Evolutionary conservation across 2,329 filamentous ascomycete genomes (phyloP), one percentile per base, ranked within the genome.

Genomic region (Biscogniauxia sp.): DNA sequence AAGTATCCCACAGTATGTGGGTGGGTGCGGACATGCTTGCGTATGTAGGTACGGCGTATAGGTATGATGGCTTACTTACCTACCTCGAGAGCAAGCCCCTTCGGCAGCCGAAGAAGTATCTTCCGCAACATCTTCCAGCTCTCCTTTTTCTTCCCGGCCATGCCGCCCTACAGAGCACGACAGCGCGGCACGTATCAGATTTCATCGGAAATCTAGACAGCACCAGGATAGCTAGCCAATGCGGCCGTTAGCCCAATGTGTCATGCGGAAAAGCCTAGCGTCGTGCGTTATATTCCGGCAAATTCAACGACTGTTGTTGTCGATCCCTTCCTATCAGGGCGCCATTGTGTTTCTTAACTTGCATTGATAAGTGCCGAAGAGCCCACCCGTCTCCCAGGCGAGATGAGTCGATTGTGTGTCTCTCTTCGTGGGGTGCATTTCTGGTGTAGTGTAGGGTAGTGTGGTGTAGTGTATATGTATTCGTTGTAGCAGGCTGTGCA

Each of bases 351-450:
- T 66, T 65, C 66, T 65, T 66, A 65, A 65, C 37, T 58, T 65
- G 62, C 64, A 66, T 67, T 66, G 62, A 65, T 66, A 68, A 68
- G 66, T 68, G 66, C 66, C 66, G 66, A 68, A 61, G 61, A 50
- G 61, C 20, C 51, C 56, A 50, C 55, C 45, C 17, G 50, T 23
- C 49, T 58, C 59, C 62, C 61, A 63, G 62, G 65, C 64, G 60
- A 65, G 61, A 66, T 32, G 61, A 66, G 61, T 66, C 61, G 58
- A 65, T 59, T 60, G 57, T 25, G 23, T 52, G 20, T 52, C 50
- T 25, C 50, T 25, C 50, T 25, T 52, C 23, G 19, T 25, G 20
- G 19, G 52, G 20, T 54, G 52, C 52, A 54, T 25, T 25, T 26
- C 25, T 19, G 26, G 26, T 23, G 11, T 17, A 17, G 5, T 2